Evolutionary conservation across 2,329 filamentous ascomycete species (phyloP), one percentile per base, ranked within the genome.

Genomic region (Diaporthe caulivora): DNA sequence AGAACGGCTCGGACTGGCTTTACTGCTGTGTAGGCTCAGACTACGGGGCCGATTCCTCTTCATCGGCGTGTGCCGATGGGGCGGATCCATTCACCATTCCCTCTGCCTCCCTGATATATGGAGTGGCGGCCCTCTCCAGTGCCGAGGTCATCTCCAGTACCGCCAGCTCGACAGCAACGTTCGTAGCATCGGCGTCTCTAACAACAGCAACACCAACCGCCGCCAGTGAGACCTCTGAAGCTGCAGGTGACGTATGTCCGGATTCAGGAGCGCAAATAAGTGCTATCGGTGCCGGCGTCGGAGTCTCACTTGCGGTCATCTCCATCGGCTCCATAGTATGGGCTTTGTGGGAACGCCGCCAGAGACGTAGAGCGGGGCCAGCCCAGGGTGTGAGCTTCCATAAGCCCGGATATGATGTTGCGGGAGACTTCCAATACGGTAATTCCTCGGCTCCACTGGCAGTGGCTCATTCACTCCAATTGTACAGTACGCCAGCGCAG

Each of bases 331-430:
- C 55, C 21, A 17, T 58, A 2, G 13, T n/a, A 11, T 58, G 55
- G 55, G 55, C 55, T 40, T 42, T 58, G 3, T 58, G 55, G 55
- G 55, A 58, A n/a, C 55, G 55, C 34, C 55, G 55, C 21, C n/a
- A 58, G 55, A 24, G n/a, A 26, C 21, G 11, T 2, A 58, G 21
- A 7, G 55, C 34, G n/a, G 37, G 10, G 15, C 18, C 34, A 26
- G 55, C 34, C 13, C 55, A 58, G 13, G n/a, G 13, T n/a, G 34
- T 37, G 5, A 37, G 21, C 21, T 58, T 24, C 21, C 26, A 31
- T n/a, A 58, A 58, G n/a, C 21, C 34, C 13, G 55, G 34, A 11
- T 58, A 58, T 8, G 55, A 58, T 4, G n/a, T 17, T 1, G 13
- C 55, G 4, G 34, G 9, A 17, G 34, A 34, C 5, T 58, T 26